Percentiles rank a stretch among this genome's conserved stretches.
Conservation (phyloP, 805 yeast species). For the Peterozyma xylosa region DNA sequence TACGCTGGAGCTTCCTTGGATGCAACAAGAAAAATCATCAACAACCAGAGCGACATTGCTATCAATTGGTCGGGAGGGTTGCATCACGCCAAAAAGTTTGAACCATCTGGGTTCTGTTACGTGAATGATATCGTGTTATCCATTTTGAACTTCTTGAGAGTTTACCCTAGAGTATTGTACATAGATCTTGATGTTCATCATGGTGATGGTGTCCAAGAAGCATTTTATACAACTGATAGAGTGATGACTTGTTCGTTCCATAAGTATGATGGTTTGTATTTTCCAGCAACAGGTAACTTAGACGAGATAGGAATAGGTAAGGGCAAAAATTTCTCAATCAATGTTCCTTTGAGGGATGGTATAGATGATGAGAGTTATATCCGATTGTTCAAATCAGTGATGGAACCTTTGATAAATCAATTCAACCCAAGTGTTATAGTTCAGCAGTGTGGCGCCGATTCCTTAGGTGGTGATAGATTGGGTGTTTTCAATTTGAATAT, state of each 20-base stretch:
- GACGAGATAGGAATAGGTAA: constrained; percentile 85
- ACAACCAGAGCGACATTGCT: constrained; percentile 88
- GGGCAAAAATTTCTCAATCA: constrained; percentile 83
- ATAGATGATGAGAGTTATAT: constrained; percentile 87
- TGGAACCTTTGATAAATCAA: constrained; percentile 85
- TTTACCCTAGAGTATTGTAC: constrained; percentile 88
- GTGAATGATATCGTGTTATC: constrained; percentile 91
- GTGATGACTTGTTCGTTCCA: constrained; percentile 97
- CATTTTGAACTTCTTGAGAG: constrained; percentile 74
- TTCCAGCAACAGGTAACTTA: constrained; percentile 94
- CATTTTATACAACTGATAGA: constrained; percentile 88
- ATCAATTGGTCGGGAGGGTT: constrained; percentile 96
- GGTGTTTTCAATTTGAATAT: constrained; percentile 93
- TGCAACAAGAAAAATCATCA: constrained; percentile 79
- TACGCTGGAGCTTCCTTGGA: constrained; percentile 93
- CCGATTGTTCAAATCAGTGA: constrained; percentile 69
- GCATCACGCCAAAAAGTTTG: constrained; percentile 92
- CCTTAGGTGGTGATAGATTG: constrained; percentile 84
- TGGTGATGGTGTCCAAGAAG: constrained; percentile 98
- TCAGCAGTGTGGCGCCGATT: constrained; percentile 96
- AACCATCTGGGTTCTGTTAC: constrained; percentile 94
- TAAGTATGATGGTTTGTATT: constrained; percentile 87
- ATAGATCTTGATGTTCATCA: constrained; percentile 94
- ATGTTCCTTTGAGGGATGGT: constrained; percentile 92
- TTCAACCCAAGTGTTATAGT: constrained; percentile 92